phyloP scores from a whole-genome alignment of 768 basidiomycete genomes.

The Sporobolomyces roseus region DNA sequence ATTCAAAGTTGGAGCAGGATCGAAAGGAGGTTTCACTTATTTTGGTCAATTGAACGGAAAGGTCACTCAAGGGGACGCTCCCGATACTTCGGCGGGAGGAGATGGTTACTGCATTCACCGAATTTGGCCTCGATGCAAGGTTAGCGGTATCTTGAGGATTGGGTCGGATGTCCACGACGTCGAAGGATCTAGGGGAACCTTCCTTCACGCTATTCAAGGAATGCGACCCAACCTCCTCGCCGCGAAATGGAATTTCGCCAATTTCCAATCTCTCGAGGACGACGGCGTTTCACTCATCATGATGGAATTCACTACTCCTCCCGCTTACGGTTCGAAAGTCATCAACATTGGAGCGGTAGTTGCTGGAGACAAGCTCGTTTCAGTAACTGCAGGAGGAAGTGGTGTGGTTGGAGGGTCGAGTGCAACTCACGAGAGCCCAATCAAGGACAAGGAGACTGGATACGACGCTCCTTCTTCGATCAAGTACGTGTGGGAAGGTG shows the following conservation, averaged over 20 bases:
- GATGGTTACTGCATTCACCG: conserved; percentile 50
- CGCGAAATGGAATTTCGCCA: conserved; percentile 87
- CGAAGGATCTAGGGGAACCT: conserved; percentile 61
- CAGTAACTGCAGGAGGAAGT: conserved; percentile 70
- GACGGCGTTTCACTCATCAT: conserved; percentile 75
- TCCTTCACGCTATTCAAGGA: conserved; percentile 94
- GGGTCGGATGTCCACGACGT: conserved; percentile 44
- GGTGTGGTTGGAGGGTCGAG: conserved; percentile 63
- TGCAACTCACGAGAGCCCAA: conserved; percentile 60
- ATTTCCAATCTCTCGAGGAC: conserved; percentile 75
- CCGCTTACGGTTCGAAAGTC: conserved; percentile 67
- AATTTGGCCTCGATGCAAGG: conserved; percentile 44
- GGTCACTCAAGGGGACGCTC: conserved; percentile 13
- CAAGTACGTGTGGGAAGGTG: conserved; percentile 71
- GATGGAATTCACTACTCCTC: conserved; percentile 91
- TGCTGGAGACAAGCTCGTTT: conserved; percentile 68
- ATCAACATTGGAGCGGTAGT: conserved; percentile 84
- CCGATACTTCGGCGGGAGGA: conserved; percentile 39
- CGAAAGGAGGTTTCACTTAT: conserved; percentile 82
- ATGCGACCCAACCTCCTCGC: conserved; percentile 95
- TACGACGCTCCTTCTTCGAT: conserved; percentile 70
- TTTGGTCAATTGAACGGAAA: conserved; percentile 56
- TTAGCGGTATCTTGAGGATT: conserved; percentile 41
- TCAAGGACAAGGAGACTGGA: conserved; percentile 71
- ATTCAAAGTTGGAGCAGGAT: conserved; percentile 85